These are phyloP conservation scores for Lentinula sp. DNA, from an alignment of 768 basidiomycete species.

Conservation along the genomic window DNA sequence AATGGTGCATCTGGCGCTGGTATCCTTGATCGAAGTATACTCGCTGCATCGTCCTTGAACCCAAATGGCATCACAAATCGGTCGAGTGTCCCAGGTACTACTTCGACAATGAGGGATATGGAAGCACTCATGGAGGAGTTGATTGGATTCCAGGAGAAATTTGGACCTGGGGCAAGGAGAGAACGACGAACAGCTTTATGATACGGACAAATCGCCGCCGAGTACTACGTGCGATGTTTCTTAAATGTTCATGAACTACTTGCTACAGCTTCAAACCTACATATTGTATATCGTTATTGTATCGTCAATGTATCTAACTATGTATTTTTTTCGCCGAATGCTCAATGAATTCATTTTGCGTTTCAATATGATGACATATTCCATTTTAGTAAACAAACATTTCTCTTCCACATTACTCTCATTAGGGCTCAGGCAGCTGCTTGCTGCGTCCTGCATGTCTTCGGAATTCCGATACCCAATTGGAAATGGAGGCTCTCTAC, in stretches of 20 bases:
- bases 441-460: background rate
- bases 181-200: constrained; percentile 36
- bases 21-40: background rate
- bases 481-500: background rate
- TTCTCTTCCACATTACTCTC: background rate
- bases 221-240: background rate
- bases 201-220: background rate
- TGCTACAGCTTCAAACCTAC: background rate
- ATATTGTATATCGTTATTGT: background rate
- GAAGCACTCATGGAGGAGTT: constrained; percentile 89
- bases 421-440: background rate
- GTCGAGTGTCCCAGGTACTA: background rate
- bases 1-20: constrained; percentile 12
- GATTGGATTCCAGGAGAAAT: constrained; percentile 83
- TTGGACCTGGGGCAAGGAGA: constrained; percentile 53
- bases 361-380: background rate
- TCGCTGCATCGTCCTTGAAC: background rate
- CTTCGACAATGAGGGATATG: constrained; percentile 64
- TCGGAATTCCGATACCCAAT: background rate
- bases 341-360: background rate
- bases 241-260: background rate
- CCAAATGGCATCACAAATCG: background rate
- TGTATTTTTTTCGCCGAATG: background rate
- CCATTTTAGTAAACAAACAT: background rate
- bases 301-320: background rate